phyloP scores from a whole-genome alignment of 1,139 yeast genomes.

The Geotrichum citri-aurantii region DNA sequence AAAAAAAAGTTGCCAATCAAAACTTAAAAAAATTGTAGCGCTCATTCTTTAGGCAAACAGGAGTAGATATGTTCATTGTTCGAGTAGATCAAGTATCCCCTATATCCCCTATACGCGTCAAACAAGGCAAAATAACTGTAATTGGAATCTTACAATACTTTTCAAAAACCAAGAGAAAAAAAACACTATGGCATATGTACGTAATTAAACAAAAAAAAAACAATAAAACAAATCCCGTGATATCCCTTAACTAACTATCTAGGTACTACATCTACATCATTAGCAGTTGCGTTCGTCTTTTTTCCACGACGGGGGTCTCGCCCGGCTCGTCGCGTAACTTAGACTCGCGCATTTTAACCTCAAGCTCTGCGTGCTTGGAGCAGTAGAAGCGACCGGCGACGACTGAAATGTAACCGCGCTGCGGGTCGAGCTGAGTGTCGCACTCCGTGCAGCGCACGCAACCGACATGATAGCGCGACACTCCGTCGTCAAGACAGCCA shows the following conservation, averaged over 20 bases:
- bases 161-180: neutral
- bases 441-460: slow-evolving; percentile 36
- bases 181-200: neutral
- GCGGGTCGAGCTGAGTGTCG: slow-evolving; percentile 12
- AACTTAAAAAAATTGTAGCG: too few relatives aligned
- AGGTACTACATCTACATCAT: slow-evolving; percentile 25
- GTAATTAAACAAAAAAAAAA: neutral
- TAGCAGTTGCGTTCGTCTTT: slow-evolving; percentile 32
- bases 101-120: neutral
- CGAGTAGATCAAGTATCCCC: too few relatives aligned
- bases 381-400: slow-evolving; percentile 32
- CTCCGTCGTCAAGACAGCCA: slow-evolving; percentile 43
- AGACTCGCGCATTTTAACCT: neutral
- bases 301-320: slow-evolving; percentile 27
- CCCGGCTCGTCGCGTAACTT: slow-evolving; percentile 16
- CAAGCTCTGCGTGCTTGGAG: slow-evolving; percentile 18
- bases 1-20: neutral
- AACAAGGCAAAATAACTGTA: neutral
- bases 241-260: neutral
- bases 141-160: too few relatives aligned
- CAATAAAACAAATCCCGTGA: neutral
- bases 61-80: too few relatives aligned
- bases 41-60: too few relatives aligned
- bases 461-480: slow-evolving; percentile 30
- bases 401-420: slow-evolving; percentile 21